These are phyloP conservation scores for Musa schizocarpa DNA, from an alignment of 176 grass and related monocot species.

Conservation along the genomic window DNA sequence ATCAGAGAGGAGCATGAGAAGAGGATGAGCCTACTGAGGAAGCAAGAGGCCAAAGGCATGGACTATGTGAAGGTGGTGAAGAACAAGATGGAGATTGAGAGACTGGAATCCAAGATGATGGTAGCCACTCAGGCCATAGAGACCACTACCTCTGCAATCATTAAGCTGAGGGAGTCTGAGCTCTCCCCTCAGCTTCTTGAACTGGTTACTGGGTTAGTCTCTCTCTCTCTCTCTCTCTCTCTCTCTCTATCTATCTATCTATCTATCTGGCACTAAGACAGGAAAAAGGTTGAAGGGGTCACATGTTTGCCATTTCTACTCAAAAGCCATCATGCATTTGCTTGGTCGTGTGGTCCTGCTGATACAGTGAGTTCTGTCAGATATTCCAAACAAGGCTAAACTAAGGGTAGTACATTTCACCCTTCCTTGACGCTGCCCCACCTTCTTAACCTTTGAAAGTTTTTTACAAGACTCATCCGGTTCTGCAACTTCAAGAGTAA, in stretches of 20 bases:
- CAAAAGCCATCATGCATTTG: background rate
- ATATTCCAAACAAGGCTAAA: background rate
- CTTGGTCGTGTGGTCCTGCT: background rate
- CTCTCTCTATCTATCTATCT: too few species aligned
- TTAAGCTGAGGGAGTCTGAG: conserved; percentile 80
- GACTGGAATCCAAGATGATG: conserved; percentile 86
- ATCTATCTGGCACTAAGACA: background rate
- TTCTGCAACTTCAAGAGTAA: background rate
- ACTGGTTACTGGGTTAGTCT: conserved; percentile 72
- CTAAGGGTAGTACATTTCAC: background rate
- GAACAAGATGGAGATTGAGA: conserved; percentile 96
- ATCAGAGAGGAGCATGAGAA: conserved; percentile 81
- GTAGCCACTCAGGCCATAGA: conserved; percentile 89
- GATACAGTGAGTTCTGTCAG: background rate
- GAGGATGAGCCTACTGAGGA: conserved; percentile 69
- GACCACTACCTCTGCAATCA: conserved; percentile 90
- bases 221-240: conserved; percentile 16
- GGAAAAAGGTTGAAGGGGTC: background rate
- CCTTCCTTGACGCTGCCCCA: background rate
- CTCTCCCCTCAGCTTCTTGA: conserved; percentile 95
- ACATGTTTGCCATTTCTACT: conserved; percentile 28
- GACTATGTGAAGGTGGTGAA: conserved; percentile 96
- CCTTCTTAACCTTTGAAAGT: background rate
- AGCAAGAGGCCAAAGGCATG: conserved; percentile 73
- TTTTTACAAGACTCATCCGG: background rate